phyloP scores from a whole-genome alignment of 2,329 filamentous ascomycete species.

The Colletotrichum tamarilloi region DNA sequence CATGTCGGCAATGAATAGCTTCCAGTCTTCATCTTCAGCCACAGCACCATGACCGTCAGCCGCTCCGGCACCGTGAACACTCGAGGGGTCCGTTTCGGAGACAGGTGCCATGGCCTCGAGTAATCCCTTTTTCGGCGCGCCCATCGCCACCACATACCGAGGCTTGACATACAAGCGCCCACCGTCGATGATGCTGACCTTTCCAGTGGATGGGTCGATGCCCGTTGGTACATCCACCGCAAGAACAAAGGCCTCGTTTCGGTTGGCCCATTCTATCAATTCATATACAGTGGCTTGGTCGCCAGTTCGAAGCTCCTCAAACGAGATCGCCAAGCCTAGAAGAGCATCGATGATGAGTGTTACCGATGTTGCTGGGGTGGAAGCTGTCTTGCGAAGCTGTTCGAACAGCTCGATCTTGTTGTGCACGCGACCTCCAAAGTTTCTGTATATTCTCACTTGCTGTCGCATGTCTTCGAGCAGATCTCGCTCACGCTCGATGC shows the following conservation, averaged over 20 bases:
- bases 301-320: conserved; percentile 85
- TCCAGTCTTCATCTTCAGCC: conserved; percentile 73
- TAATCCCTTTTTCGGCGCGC: conserved; percentile 86
- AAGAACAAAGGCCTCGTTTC: conserved; percentile 83
- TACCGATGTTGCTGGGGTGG: conserved; percentile 58
- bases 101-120: conserved; percentile 78
- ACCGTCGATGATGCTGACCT: conserved; percentile 75
- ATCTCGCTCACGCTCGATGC: conserved; percentile 84
- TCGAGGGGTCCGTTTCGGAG: conserved; percentile 49
- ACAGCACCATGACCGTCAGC: conserved; percentile 40
- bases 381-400: conserved; percentile 60
- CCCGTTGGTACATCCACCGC: conserved; percentile 94
- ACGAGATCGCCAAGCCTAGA: conserved; percentile 86
- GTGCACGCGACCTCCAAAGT: conserved; percentile 80
- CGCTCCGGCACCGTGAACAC: conserved; percentile 14
- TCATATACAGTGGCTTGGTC: conserved; percentile 88
- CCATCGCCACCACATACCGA: conserved; percentile 85
- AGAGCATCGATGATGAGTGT: conserved; percentile 91
- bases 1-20: conserved; percentile 86
- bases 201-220: conserved; percentile 82
- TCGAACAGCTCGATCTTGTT: conserved; percentile 72
- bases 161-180: conserved; percentile 83
- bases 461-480: conserved; percentile 83
- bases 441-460: conserved; percentile 86
- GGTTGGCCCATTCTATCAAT: conserved; percentile 93